Base-by-base conservation (phyloP, 805 yeast genomes). In the Wickerhamomyces rabaulensis region DNA sequence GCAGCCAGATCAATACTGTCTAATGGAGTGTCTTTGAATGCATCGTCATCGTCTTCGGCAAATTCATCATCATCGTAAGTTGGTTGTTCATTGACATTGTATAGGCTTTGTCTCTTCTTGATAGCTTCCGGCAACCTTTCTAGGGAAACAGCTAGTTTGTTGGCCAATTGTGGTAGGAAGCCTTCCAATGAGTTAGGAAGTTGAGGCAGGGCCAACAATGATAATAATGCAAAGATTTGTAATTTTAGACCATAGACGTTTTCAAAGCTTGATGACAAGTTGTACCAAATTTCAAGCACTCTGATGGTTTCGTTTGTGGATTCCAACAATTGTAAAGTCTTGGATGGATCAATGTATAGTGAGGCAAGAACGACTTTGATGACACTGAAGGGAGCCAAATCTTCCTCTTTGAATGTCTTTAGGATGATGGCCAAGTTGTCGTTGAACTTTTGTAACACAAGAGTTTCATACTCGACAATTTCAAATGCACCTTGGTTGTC, bases 201-300 rank as follows among this genome's bases (percentile, higher is more conserved):
- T 43, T 70, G 67, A 2, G 71, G 69, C 16, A 68, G 48, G 17
- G 65, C 56, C 36, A 79, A 52, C 29, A 87, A 45, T 0, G 83
- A 70, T 44, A 90, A 62, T 39, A 84, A 67, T 0, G 92, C 91
- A 51, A 89, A 59, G 9, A 79, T 70, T 39, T 84, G 82, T 40
- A 92, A 67, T 66, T 89, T 91, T 58, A 87, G 71, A 55, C 87
- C 94, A 57, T 82, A 87, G 3, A 88, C 96, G 42, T 89, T 72
- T 27, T 75, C 74, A 53, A 87, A 73, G 20, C 65, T 57, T 7
- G 52, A 5, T 2, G 78, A 76, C 22, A 75, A 55, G 22, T 73
- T 69, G 57, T 85, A 78, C 97, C 97, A 89, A 44, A 71, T 62
- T 22, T 71, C 71, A 49, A 90, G 73, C 43, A 86, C 69, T 9